A percentile compares a stretch with the other conserved stretches of the same genome.
phyloP scores from a whole-genome alignment of 495 filamentous ascomycete genomes.

The Xylaria scruposa region DNA sequence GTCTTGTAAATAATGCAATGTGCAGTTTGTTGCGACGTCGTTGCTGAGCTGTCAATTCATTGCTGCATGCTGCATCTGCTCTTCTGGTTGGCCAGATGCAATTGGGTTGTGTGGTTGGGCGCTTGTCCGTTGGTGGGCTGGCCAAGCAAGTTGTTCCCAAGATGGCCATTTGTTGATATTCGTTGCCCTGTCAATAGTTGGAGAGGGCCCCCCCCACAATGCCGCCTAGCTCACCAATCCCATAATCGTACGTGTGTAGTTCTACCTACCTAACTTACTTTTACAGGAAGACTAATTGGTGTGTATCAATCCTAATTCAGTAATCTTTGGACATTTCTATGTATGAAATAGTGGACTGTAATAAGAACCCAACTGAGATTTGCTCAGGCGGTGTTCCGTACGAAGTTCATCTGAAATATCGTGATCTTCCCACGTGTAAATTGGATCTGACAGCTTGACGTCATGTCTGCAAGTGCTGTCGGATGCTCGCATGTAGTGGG shows the following conservation, averaged over 20 bases:
- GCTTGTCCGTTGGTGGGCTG: conserved; percentile 10
- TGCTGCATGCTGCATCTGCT: not conserved
- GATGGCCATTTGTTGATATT: conserved; percentile 15
- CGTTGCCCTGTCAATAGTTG: conserved; percentile 22
- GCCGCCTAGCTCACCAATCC: conserved; percentile 13
- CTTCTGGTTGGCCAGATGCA: conserved; percentile 10
- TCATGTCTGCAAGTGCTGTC: not conserved
- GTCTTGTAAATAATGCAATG: not conserved
- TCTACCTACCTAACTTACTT: not conserved
- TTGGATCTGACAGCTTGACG: not conserved
- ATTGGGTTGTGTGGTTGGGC: conserved; percentile 13
- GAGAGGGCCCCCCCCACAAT: not conserved
- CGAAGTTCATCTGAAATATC: not conserved
- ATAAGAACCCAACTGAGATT: not conserved
- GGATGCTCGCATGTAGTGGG: not conserved
- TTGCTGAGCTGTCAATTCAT: conserved; percentile 25
- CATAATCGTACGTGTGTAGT: conserved; percentile 6
- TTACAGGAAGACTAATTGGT: not conserved
- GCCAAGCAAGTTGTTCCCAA: not conserved
- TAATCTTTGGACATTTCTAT: not conserved
- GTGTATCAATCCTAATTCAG: not conserved
- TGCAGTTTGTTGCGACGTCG: not conserved
- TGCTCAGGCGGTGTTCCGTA: not conserved
- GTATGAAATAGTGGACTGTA: not conserved
- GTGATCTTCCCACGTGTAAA: not conserved